Conservation (phyloP, 202 grass and related monocot genomes). For the Saccharum hybrid region DNA sequence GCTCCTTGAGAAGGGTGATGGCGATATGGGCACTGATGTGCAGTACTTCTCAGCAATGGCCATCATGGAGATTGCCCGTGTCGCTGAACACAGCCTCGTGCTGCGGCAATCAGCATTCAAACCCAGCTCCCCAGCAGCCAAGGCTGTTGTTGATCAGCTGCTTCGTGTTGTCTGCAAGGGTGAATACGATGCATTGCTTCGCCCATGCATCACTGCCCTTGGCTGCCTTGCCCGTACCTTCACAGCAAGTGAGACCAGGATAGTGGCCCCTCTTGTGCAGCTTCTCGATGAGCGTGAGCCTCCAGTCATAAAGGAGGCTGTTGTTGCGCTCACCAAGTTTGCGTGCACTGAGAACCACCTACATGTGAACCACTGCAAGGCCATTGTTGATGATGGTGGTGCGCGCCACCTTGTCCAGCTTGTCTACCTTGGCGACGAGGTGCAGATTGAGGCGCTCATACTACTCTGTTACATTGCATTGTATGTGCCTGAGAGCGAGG, state of each 20-base stretch:
- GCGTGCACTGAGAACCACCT: constrained; percentile 67
- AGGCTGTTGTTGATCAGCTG: constrained; percentile 80
- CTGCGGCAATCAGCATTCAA: constrained; percentile 80
- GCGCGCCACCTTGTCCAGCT: constrained; percentile 79
- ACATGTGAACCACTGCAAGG: constrained; percentile 70
- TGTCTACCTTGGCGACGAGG: constrained; percentile 68
- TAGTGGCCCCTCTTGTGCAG: constrained; percentile 65
- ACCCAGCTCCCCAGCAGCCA: constrained; percentile 68
- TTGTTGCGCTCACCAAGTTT: constrained; percentile 81
- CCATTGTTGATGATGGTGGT: constrained; percentile 61
- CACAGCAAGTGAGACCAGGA: constrained; percentile 70
- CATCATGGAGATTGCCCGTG: constrained; percentile 74
- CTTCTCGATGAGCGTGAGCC: constrained; percentile 73
- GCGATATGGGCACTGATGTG: constrained; percentile 49
- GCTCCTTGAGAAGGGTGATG: constrained; percentile 76
- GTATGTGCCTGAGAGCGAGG: constrained; percentile 74
- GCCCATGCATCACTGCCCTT: constrained; percentile 71
- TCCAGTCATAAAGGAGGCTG: constrained; percentile 65
- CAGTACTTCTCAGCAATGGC: constrained; percentile 75
- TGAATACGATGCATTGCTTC: constrained; percentile 57
- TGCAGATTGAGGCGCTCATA: constrained; percentile 77
- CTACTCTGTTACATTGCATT: constrained; percentile 77
- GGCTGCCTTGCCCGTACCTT: constrained; percentile 78
- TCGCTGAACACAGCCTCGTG: constrained; percentile 69
- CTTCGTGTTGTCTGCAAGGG: constrained; percentile 59